Base-by-base conservation (phyloP, 805 yeast genomes). In the Komagataella pastoris region DNA sequence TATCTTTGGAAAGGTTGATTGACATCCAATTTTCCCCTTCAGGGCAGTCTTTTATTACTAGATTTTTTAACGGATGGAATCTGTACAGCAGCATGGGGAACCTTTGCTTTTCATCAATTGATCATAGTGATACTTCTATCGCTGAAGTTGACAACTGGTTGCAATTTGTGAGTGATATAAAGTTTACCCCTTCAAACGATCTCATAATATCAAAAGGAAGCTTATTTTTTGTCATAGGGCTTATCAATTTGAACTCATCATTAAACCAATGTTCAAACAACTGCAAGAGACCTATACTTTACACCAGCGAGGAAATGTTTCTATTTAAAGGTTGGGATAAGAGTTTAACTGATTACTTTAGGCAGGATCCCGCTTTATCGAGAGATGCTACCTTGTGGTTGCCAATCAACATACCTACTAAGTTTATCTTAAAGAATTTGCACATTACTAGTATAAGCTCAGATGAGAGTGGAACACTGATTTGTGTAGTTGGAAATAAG, bases 251-350 rank as follows among this genome's bases (percentile, higher is more conserved):
- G 24, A 67, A 65, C 50, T 61, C 55, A 23, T 58, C 63, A 4
- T 49, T 49, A 19, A 54, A 57, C 2, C 57, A 58, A 24, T 60
- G 59, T 46, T 57, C 63, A 3, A 57, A 56, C 12, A 54, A 59
- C 6, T 50, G 60, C 19, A 63, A 61, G 50, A 58, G 78, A 44
- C 80, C 82, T 0, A 60, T 76, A 1, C 56, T 77, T 23, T 59
- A 63, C 50, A 62, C 70, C 24, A 66, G 62, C 50, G 73, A 73
- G 53, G 65, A 67, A 21, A 56, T 77, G 17, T 56, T 68, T 49
- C 57, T 77, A 2, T 76, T 75, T 57, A 68, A 73, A 52, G 80
- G 77, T 10, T 73, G 65, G 46, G 76, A 73, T 47, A 75, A 73
- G 54, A 64, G 72, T 57, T 51, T 61, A 56, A 53, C 69, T 63